Conservation (phyloP, 2,329 filamentous ascomycete genomes). For the Aspergillus novofumigatus region DNA sequence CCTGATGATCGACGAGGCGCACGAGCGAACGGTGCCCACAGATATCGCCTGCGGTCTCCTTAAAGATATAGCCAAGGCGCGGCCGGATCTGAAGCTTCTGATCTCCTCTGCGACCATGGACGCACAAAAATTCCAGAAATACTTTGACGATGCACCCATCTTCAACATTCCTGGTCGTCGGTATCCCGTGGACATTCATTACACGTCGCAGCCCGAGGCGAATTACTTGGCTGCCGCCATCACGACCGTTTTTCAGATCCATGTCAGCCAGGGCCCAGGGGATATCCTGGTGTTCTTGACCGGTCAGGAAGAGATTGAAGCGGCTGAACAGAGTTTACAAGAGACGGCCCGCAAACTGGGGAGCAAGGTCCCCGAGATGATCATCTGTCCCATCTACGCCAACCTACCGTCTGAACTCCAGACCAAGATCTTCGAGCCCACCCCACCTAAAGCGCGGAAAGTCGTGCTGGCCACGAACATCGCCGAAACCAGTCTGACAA, state of each 20-base stretch:
- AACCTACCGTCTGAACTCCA: slow-evolving; percentile 89
- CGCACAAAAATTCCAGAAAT: slow-evolving; percentile 83
- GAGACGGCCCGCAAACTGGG: slow-evolving; percentile 86
- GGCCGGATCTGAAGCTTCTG: slow-evolving; percentile 81
- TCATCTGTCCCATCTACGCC: slow-evolving; percentile 91
- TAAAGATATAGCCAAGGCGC: slow-evolving; percentile 78
- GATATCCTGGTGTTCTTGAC: slow-evolving; percentile 95
- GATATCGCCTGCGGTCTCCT: slow-evolving; percentile 85
- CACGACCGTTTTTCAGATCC: slow-evolving; percentile 92
- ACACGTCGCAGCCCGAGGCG: slow-evolving; percentile 83
- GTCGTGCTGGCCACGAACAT: slow-evolving; percentile 96
- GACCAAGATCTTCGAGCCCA: slow-evolving; percentile 90
- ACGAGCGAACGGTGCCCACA: slow-evolving; percentile 87
- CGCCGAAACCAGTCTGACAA: slow-evolving; percentile 90
- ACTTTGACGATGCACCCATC: slow-evolving; percentile 88
- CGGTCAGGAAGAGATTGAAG: slow-evolving; percentile 93
- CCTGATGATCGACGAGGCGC: slow-evolving; percentile 95
- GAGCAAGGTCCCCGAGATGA: slow-evolving; percentile 75
- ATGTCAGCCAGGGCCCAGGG: slow-evolving; percentile 76
- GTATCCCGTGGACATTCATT: slow-evolving; percentile 88
- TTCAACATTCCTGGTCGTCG: slow-evolving; percentile 89
- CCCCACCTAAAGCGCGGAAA: slow-evolving; percentile 78
- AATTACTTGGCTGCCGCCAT: slow-evolving; percentile 91
- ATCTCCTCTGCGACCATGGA: slow-evolving; percentile 96
- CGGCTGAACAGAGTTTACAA: slow-evolving; percentile 74